A percentile compares a stretch with the other conserved stretches of the same genome.
phyloP scores from a whole-genome alignment of 2,329 filamentous ascomycete species.

The Stagonosporopsis rhizophila region DNA sequence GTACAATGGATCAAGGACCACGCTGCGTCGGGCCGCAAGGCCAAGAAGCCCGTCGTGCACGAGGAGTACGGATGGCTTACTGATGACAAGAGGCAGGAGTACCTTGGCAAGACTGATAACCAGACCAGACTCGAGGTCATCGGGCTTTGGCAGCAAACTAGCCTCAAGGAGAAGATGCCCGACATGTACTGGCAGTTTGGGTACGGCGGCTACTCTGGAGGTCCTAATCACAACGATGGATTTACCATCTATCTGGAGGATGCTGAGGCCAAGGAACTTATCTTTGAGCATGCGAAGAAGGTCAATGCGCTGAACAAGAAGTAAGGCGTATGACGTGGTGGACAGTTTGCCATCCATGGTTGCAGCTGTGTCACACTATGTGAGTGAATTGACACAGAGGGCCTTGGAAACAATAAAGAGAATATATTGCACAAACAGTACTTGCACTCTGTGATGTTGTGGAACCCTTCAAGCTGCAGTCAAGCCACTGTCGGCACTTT shows the following conservation, averaged over 20 bases:
- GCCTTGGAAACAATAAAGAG: no score
- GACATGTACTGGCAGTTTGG: constrained; percentile 67
- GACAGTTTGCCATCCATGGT: neutral
- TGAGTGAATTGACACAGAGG: no score
- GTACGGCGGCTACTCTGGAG: constrained; percentile 59
- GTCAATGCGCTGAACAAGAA: constrained; percentile 31
- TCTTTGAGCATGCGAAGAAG: constrained; percentile 33
- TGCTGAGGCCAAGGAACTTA: constrained; percentile 28
- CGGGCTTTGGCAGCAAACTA: constrained; percentile 60
- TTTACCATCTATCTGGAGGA: constrained; percentile 64
- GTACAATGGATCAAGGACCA: constrained; percentile 64
- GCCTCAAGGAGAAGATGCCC: constrained; percentile 56
- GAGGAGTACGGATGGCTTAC: constrained; percentile 65
- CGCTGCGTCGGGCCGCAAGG: constrained; percentile 52
- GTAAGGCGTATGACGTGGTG: neutral
- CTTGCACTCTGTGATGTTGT: neutral
- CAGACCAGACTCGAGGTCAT: constrained; percentile 56
- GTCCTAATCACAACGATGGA: constrained; percentile 63
- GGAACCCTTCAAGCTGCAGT: neutral
- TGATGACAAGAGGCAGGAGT: constrained; percentile 56
- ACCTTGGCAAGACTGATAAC: constrained; percentile 54
- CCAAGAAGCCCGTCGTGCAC: constrained; percentile 62
- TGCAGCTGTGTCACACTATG: neutral
- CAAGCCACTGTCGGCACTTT: neutral
- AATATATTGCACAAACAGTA: no score